Conservation (phyloP, 768 basidiomycete genomes). For the Cystobasidium tubakii region DNA sequence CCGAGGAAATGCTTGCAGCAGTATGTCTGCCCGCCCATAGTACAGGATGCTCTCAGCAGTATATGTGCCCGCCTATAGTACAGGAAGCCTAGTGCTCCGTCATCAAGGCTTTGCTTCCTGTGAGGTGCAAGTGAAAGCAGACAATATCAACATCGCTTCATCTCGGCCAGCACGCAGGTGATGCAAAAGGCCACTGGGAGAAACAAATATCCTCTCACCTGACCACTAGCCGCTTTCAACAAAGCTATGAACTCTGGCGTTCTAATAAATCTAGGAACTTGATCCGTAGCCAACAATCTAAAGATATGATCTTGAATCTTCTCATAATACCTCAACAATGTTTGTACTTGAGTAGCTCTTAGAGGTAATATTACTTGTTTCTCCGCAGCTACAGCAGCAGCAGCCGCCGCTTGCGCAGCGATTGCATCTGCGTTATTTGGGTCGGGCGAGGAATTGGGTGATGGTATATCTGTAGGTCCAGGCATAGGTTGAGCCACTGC, state of each 20-base stretch:
- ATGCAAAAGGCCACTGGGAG: too few relatives aligned
- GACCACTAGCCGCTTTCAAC: conserved; percentile 22
- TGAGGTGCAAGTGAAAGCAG: too few relatives aligned
- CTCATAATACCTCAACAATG: conserved; percentile 86
- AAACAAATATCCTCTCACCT: too few relatives aligned
- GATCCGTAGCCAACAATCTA: conserved; percentile 95
- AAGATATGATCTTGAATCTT: conserved; percentile 96
- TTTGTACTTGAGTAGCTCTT: conserved; percentile 92
- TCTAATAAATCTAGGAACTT: conserved; percentile 67
- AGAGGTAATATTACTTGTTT: conserved; percentile 52
- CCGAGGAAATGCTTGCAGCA: too few relatives aligned
- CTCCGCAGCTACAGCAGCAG: neutral
- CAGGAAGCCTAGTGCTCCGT: too few relatives aligned
- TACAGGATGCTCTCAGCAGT: too few relatives aligned
- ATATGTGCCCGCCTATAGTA: too few relatives aligned
- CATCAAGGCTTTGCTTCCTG: too few relatives aligned
- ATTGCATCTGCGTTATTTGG: neutral
- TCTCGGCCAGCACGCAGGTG: too few relatives aligned
- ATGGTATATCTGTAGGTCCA: neutral
- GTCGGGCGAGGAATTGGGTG: neutral
- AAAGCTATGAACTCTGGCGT: conserved; percentile 36
- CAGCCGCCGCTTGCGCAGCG: neutral
- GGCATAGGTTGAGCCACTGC: neutral
- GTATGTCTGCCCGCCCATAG: too few relatives aligned
- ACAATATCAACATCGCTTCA: too few relatives aligned